Evolutionary conservation across 306 rosid genomes (phyloP), one percentile per base, ranked within the genome.

Genomic region (Begonia masoniana): DNA sequence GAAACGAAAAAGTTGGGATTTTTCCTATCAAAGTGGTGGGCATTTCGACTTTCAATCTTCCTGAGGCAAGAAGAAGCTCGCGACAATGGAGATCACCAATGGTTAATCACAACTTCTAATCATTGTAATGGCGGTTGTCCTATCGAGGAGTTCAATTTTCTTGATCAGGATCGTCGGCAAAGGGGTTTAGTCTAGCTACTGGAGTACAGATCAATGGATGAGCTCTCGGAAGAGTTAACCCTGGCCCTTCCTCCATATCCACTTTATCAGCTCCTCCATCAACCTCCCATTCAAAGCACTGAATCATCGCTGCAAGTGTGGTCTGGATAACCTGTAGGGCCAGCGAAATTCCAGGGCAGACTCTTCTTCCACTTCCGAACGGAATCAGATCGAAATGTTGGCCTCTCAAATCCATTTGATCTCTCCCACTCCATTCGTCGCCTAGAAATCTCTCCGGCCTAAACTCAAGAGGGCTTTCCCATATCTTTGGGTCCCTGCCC

Each of bases 351-450:
- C 88, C 94, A 42, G 96, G 96, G 14, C 94, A 87, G 10, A 78
- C 76, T 72, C 95, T 82, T 79, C 95, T 82, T 41, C 95, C 95
- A 54, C 85, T 79, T 43, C 92, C 95, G 62, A 85, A 85, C 26
- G 95, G 85, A 54, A 85, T 23, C 3, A 78, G 41, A 6, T 81
- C 63, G 31, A 62, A 81, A 64, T 74, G 62, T 0, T 81, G 78
- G 13, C 87, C 95, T 61, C 76, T 81, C 13, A 76, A 55, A 52
- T 81, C 82, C 1, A 74, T 24, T 11, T 65, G 58, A 31, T 56
- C 41, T 36, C 43, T 71, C 13, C 47, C 74, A 51, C 50, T 56
- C 51, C 45, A 79, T 11, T 71, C 68, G 15, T 60, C 55, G 43
- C 26, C 13, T 5, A 67, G 17, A 57, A 87, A 87, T 68, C 96